phyloP scores from a whole-genome alignment of 805 yeast species.

The Debaryomyces tyrocola region DNA sequence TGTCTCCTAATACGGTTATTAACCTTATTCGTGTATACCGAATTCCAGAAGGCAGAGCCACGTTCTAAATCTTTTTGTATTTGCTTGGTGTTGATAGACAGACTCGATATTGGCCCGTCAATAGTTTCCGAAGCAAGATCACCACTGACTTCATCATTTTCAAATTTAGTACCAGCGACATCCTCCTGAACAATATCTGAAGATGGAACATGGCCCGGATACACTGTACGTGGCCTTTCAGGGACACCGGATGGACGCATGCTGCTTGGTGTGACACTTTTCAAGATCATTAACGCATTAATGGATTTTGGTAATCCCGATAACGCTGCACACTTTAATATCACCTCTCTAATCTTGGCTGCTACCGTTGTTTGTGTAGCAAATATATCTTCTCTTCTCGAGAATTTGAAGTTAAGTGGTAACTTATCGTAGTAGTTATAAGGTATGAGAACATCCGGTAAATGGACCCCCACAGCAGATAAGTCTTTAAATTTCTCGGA shows the following conservation, averaged over 20 bases:
- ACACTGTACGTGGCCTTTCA: conserved; percentile 26
- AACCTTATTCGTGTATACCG: conserved; percentile 70
- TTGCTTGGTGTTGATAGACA: conserved; percentile 27
- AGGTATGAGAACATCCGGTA: conserved; percentile 44
- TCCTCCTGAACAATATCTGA: conserved; percentile 41
- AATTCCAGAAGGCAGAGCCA: conserved; percentile 71
- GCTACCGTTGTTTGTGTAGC: conserved; percentile 40
- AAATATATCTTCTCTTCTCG: conserved; percentile 33
- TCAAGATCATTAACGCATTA: conserved; percentile 68
- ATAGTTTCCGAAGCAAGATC: conserved; percentile 30
- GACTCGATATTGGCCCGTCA: conserved; percentile 40
- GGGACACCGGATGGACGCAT: conserved; percentile 25
- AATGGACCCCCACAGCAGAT: conserved; percentile 39
- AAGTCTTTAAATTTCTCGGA: conserved; percentile 39
- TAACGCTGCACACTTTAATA: conserved; percentile 75
- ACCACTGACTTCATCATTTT: conserved; percentile 14
- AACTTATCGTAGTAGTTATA: conserved; percentile 36
- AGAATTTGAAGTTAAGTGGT: conserved; percentile 36
- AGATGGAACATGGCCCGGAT: conserved; percentile 35
- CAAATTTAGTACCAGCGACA: conserved; percentile 37
- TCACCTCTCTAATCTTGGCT: conserved; percentile 67
- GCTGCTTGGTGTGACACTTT: conserved; percentile 60
- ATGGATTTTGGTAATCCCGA: conserved; percentile 85
- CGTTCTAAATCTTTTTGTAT: conserved; percentile 33
- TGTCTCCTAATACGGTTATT: conserved; percentile 66